Base-by-base conservation (phyloP, 148 eudicot genomes). In the Suaeda aralocaspica region DNA sequence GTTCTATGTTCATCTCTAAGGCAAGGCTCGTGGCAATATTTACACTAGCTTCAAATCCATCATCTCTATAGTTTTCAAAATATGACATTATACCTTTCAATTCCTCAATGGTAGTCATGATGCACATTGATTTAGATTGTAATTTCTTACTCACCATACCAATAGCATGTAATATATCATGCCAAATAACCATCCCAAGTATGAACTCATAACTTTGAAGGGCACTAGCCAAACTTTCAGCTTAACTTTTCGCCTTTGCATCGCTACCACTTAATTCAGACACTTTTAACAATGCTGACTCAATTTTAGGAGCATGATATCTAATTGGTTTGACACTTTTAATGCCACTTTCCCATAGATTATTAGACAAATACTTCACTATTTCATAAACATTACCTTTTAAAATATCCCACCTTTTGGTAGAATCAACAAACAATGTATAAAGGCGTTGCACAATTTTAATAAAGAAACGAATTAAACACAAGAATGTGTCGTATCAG, bases 401-500 rank as follows among this genome's bases (percentile, higher is more conserved):
- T 12, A 45, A n/a, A 45, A 12, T 45, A 45, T 13, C 15, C 49
- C 49, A 45, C 49, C 49, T 3, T n/a, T n/a, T n/a, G 41, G 49
- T 18, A 8, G 67, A 63, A 24, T 48, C 5, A 6, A 48, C 11
- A 61, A 61, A 61, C 13, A 61, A 34, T 33, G 46, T 0, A 21
- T 62, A 64, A 6, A 64, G 42, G 33, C 51, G 52, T 64, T 64
- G 67, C 26, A 42, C 26, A 64, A 64, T 64, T 9, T 33, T 51
- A 64, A 64, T n/a, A 64, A 64, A 11, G 67, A 64, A 41, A 64
- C 24, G 24, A 11, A 33, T 64, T 41, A 41, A 41, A 41, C 46
- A 64, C 67, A 64, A 24, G 51, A 42, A 64, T 64, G 67, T 41
- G 66, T 8, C 58, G 24, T 53, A 53, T 53, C 66, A 21, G 5